These are phyloP conservation scores for Aphanocladium album DNA, from an alignment of 2,329 filamentous ascomycete genomes.

Conservation along the genomic window DNA sequence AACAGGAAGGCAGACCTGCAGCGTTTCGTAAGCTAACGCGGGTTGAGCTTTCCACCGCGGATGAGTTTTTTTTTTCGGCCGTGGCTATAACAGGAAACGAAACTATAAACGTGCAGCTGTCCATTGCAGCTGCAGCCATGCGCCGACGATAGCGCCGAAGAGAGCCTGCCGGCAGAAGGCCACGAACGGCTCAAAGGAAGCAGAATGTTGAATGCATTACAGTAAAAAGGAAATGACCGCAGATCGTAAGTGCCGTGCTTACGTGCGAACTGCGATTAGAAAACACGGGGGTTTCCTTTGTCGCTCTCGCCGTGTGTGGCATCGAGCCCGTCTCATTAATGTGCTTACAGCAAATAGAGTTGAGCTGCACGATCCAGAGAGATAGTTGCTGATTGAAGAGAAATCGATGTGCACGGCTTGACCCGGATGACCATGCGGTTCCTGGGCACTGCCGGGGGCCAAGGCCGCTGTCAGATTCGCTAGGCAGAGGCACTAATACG, in stretches of 20 bases:
- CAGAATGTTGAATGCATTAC: not conserved
- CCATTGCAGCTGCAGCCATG: not conserved
- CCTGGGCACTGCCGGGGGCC: not conserved
- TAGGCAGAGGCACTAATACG: not conserved
- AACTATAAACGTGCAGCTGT: not conserved
- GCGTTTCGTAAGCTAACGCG: not conserved
- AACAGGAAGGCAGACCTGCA: not conserved
- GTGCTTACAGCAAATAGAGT: not conserved
- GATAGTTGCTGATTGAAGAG: not conserved
- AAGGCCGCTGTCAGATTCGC: not conserved
- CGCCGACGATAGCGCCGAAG: not conserved
- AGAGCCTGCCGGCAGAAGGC: not conserved
- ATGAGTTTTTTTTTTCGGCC: not conserved
- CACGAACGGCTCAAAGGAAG: not conserved
- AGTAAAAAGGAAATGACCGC: not conserved
- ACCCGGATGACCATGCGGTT: not conserved
- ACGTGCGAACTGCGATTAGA: slow-evolving; percentile 41
- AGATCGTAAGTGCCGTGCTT: not conserved
- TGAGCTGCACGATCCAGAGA: not conserved
- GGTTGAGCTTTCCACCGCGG: not conserved
- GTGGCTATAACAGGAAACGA: not conserved
- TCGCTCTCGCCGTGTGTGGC: not conserved
- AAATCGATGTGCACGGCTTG: not conserved
- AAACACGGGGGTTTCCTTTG: slow-evolving; percentile 43
- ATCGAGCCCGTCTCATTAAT: not conserved